These are phyloP conservation scores for Fraxinus nigra DNA, from an alignment of 305 asterid genomes.

Conservation along the genomic window DNA sequence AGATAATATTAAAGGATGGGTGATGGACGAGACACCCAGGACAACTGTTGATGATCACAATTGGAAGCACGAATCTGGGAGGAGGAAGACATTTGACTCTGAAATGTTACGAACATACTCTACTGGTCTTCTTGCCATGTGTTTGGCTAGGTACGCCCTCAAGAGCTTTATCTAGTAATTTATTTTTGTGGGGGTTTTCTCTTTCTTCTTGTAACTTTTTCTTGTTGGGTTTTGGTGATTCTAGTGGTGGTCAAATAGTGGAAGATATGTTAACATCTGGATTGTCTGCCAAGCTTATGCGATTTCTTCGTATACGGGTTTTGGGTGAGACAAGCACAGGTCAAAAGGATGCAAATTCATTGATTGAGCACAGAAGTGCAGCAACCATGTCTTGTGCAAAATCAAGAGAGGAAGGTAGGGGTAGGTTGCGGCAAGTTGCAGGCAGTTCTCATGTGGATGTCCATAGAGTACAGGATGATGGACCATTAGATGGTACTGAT, in stretches of 20 bases:
- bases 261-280: slow-evolving; percentile 96
- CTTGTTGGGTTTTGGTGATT: slow-evolving; percentile 29
- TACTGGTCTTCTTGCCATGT: slow-evolving; percentile 89
- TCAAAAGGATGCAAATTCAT: slow-evolving; percentile 60
- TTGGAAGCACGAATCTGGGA: slow-evolving; percentile 68
- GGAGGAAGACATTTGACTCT: slow-evolving; percentile 58
- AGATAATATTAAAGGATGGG: slow-evolving; percentile 83
- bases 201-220: slow-evolving; percentile 19
- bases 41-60: slow-evolving; percentile 58
- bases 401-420: slow-evolving; percentile 73
- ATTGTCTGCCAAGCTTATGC: slow-evolving; percentile 86
- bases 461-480: slow-evolving; percentile 43
- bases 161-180: neutral
- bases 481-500: slow-evolving; percentile 43
- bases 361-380: slow-evolving; percentile 53
- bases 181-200: slow-evolving; percentile 5
- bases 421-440: slow-evolving; percentile 50
- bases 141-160: slow-evolving; percentile 64
- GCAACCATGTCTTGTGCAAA: slow-evolving; percentile 40
- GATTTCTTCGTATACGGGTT: slow-evolving; percentile 73
- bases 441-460: slow-evolving; percentile 61
- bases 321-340: slow-evolving; percentile 63
- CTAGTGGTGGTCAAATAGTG: slow-evolving; percentile 85
- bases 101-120: slow-evolving; percentile 88
- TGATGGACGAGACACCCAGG: slow-evolving; percentile 67